Conservation (phyloP, 345 rosid genomes). For the Linum trigynum region DNA sequence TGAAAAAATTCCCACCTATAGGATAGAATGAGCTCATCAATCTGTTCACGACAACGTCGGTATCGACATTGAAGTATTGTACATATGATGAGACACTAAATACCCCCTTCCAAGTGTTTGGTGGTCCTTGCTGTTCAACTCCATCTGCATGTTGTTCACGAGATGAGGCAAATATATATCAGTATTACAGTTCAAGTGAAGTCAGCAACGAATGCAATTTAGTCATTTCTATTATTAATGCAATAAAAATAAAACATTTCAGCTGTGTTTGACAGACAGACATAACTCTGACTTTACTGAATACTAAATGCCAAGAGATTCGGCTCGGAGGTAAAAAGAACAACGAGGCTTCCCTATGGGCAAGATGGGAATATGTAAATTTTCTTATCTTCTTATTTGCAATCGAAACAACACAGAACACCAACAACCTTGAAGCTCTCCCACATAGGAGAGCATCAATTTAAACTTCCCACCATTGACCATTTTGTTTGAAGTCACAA, state of each 20-base stretch:
- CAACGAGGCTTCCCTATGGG: no score
- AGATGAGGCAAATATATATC: background rate
- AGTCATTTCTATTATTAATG: no score
- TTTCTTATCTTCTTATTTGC: background rate
- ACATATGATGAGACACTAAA: constrained; percentile 70
- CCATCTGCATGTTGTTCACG: constrained; percentile 34
- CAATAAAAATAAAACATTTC: background rate
- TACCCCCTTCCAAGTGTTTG: constrained; percentile 77
- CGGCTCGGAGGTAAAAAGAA: no score
- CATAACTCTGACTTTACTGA: no score
- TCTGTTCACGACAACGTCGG: constrained; percentile 73
- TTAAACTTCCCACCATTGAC: background rate
- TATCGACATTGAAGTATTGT: constrained; percentile 82
- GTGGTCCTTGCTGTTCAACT: constrained; percentile 59
- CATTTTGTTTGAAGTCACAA: background rate
- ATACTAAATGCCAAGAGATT: no score
- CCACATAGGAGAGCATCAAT: background rate
- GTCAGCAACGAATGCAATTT: background rate
- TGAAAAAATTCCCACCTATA: constrained; percentile 66
- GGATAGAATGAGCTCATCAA: constrained; percentile 70
- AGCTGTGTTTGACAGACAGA: no score
- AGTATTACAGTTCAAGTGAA: background rate
- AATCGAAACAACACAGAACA: background rate
- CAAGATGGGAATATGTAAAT: background rate
- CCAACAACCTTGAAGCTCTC: background rate